These are phyloP conservation scores for Begonia fuchsioides DNA, from an alignment of 306 rosid species.

Conservation along the genomic window DNA sequence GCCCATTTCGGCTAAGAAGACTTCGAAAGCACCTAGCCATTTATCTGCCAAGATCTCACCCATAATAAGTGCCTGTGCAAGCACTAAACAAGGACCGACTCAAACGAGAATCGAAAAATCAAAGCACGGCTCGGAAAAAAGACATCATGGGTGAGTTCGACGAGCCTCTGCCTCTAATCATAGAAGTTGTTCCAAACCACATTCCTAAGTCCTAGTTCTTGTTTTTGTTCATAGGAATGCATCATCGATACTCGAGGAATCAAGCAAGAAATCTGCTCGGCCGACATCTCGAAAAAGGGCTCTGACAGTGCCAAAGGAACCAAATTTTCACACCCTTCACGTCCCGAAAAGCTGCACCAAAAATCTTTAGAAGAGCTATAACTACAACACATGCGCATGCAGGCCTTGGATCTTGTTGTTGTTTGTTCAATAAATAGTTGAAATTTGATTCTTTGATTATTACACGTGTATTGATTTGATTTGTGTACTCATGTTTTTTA, in stretches of 20 bases:
- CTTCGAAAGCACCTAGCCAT: too few species aligned
- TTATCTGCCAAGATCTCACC: too few species aligned
- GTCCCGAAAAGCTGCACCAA: slow-evolving; percentile 38
- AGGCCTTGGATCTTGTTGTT: too few species aligned
- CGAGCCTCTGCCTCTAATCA: slow-evolving; percentile 1
- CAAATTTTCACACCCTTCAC: slow-evolving; percentile 48
- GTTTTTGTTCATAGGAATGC: slow-evolving; percentile 24
- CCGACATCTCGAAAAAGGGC: slow-evolving; percentile 33
- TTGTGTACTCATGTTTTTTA: too few species aligned
- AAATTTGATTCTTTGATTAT: too few species aligned
- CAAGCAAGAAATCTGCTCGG: slow-evolving; percentile 23
- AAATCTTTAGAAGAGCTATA: neutral
- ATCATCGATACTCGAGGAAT: slow-evolving; percentile 3
- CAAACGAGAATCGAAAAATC: slow-evolving; percentile 3
- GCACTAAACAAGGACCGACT: slow-evolving; percentile 11
- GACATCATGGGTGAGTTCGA: slow-evolving; percentile 30
- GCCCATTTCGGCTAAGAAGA: slow-evolving; percentile 10
- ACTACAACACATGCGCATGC: too few species aligned
- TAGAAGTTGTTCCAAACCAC: neutral
- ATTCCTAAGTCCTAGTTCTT: neutral
- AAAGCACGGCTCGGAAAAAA: slow-evolving; percentile 18
- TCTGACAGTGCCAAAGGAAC: slow-evolving; percentile 51
- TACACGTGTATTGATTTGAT: too few species aligned
- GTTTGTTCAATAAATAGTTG: too few species aligned
- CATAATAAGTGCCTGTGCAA: too few species aligned